Evolutionary conservation across 23 red algal genomes (phyloP), one percentile per base, ranked within the genome.

Genomic region (Cyanidiococcus yangmingshanensis): DNA sequence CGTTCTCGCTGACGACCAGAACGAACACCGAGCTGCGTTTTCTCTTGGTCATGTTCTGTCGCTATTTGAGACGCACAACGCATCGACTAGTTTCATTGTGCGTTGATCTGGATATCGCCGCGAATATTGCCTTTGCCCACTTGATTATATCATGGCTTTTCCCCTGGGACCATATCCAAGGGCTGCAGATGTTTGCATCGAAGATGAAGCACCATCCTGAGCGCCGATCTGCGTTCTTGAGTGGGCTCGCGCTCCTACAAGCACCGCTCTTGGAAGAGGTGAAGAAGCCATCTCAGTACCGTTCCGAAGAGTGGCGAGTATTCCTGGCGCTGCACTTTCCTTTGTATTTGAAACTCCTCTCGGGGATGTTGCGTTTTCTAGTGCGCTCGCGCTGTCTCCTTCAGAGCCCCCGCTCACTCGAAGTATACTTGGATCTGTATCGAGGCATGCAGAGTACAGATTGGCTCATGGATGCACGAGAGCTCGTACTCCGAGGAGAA

Each of bases 301-400:
- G 32, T 3, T 17, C 63, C 16, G 3, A 7, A 17, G 3, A 29
- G 3, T 71, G 63, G 63, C n/a, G n/a, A 35, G 16, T 3, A 7
- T 2, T 71, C 7, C n/a, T 71, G 3, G 63, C 21, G 12, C 63
- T 32, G 63, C 63, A 35, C 27, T 25, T 35, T 35, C n/a, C 63
- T 12, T 7, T 35, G 16, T 71, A 71, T 30, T 2, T 25, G 32
- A 2, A 30, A 29, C 12, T 71, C 16, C 32, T 71, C 7, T 12
- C 27, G 32, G n/a, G 12, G 12, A 25, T 71, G 63, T 30, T 71
- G 12, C 7, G 27, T 7, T 17, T 71, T 35, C 21, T 71, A 12
- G 32, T 35, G 16, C 63, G 63, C n/a, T 71, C 63, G 63, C 63
- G 63, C n/a, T 71, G 63, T 35, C 21, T 71, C 3, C 63, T 71